Evolutionary conservation across 352 stramenopile genomes (phyloP).

Genomic region (Pythium diclinum): DNA sequence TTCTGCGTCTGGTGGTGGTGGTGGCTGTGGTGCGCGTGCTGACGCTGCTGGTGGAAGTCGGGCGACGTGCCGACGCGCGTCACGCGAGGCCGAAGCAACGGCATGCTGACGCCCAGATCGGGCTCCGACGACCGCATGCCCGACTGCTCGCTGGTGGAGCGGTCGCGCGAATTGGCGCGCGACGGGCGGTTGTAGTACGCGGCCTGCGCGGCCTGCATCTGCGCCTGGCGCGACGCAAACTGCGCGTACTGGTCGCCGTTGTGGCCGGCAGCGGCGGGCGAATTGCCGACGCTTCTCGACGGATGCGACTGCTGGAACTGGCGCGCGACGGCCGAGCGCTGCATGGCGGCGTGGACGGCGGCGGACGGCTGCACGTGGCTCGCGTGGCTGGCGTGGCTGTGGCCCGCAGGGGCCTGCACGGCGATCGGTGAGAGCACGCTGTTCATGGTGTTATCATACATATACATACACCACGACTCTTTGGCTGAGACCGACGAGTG

Average conservation of each 20-base stretch:
- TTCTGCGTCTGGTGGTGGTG: no score
- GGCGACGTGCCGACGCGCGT: no score
- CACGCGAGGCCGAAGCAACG: no score
- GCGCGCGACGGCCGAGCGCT: constrained; percentile 21
- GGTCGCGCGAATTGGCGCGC: constrained; percentile 21
- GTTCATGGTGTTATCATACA: constrained; percentile 28
- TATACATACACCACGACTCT: constrained; percentile 11
- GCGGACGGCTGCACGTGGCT: constrained; percentile 7
- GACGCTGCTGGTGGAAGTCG: no score
- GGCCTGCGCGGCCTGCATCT: constrained; percentile 14
- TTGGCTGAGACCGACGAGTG: background rate
- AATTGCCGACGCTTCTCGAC: background rate
- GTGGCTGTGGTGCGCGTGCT: no score
- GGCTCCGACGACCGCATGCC: background rate
- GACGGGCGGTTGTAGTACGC: constrained; percentile 22
- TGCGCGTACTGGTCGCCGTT: constrained; percentile 2
- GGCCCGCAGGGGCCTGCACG: no score
- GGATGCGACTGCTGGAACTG: constrained; percentile 3
- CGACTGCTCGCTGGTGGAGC: constrained; percentile 15
- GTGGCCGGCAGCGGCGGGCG: background rate
- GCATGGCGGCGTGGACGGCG: constrained; percentile 21
- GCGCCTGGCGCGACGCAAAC: constrained; percentile 8
- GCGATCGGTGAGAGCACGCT: constrained; percentile 21
- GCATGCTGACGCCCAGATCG: no score
- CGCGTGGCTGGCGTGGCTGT: constrained; percentile 1